Evolutionary conservation across 345 rosid genomes (phyloP).

Genomic region (Populus davidiana): DNA sequence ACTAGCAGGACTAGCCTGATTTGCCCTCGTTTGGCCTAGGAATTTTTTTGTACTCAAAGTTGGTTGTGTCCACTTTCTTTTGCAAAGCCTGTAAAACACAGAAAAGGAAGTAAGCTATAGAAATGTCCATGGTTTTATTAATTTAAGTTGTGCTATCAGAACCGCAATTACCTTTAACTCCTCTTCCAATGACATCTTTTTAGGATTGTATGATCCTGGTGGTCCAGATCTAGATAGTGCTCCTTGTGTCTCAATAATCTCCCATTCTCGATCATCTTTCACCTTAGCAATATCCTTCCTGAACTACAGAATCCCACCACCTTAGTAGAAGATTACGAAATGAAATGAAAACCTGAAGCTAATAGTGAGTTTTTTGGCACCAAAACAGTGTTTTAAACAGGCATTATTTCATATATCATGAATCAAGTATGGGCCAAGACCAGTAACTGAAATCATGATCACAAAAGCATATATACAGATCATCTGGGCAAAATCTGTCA

Average conservation of each 20-base stretch:
- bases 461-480: background rate
- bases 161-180: conserved; percentile 64
- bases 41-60: conserved; percentile 77
- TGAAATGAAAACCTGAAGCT: background rate
- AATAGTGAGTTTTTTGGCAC: background rate
- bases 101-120: background rate
- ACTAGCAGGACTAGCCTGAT: conserved; percentile 34
- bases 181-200: conserved; percentile 68
- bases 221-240: conserved; percentile 85
- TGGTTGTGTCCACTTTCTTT: conserved; percentile 70
- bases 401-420: background rate
- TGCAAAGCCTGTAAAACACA: conserved; percentile 55
- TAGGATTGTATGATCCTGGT: conserved; percentile 66
- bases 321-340: conserved; percentile 17
- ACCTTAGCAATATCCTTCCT: conserved; percentile 90
- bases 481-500: background rate
- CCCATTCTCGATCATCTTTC: conserved; percentile 89
- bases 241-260: conserved; percentile 70
- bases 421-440: background rate
- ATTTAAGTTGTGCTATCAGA: background rate
- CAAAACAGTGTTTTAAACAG: background rate
- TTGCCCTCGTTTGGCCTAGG: conserved; percentile 71
- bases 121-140: background rate
- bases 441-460: background rate
- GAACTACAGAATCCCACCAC: conserved; percentile 32